Evolutionary conservation across 1,284 basidiomycete genomes (phyloP).

Genomic region (Afroboletus lepidellus): DNA sequence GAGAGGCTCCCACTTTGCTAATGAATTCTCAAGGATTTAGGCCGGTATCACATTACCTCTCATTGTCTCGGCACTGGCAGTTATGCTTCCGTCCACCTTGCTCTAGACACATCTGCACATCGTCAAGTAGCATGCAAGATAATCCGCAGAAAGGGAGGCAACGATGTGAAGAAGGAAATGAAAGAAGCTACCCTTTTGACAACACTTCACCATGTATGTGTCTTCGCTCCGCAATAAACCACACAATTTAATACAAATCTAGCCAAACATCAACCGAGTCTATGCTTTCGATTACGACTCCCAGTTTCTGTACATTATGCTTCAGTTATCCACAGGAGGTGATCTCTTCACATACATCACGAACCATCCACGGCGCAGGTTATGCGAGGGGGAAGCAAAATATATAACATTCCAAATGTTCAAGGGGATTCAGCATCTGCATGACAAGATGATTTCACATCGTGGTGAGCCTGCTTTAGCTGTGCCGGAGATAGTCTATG

Average conservation of each 20-base stretch:
- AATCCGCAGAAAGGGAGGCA: constrained; percentile 57
- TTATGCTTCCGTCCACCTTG: constrained; percentile 80
- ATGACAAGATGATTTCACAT: constrained; percentile 74
- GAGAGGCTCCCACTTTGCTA: constrained; percentile 2
- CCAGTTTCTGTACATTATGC: constrained; percentile 76
- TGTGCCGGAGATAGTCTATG: background rate
- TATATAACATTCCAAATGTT: constrained; percentile 83
- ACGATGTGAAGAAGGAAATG: constrained; percentile 61
- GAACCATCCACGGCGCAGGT: constrained; percentile 49
- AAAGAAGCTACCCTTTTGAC: constrained; percentile 76
- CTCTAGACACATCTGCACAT: constrained; percentile 57
- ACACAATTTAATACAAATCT: background rate
- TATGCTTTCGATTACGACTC: constrained; percentile 66
- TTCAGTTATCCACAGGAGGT: constrained; percentile 83
- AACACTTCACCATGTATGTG: constrained; percentile 63
- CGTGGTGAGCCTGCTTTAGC: constrained; percentile 50
- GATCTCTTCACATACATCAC: constrained; percentile 85
- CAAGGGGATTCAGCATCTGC: constrained; percentile 71
- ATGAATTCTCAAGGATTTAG: constrained; percentile 45
- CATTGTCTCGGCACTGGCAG: constrained; percentile 76
- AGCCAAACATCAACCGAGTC: constrained; percentile 83
- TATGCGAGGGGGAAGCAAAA: constrained; percentile 79
- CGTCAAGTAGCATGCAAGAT: constrained; percentile 84
- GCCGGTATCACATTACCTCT: constrained; percentile 65
- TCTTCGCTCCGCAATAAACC: background rate